A percentile compares a stretch with the other conserved stretches of the same genome.
phyloP scores from a whole-genome alignment of 495 filamentous ascomycete genomes.

The Viridothelium virens region DNA sequence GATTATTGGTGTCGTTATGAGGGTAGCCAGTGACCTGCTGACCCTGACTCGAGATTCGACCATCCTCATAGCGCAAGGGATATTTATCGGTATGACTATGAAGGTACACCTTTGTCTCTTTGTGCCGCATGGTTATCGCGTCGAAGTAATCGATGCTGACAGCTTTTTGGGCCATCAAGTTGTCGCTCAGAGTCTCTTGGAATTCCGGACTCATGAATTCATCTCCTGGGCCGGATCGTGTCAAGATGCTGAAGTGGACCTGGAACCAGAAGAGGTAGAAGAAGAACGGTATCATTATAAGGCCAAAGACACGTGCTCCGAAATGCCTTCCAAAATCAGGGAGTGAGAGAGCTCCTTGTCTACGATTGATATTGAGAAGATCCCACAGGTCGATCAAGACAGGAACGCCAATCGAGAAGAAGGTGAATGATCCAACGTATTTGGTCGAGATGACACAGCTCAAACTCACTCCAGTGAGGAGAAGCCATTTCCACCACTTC shows the following conservation, averaged over 20 bases:
- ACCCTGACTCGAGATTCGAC: conserved; percentile 84
- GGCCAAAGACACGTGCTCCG: conserved; percentile 66
- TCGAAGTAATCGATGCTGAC: conserved; percentile 86
- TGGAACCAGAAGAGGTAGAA: conserved; percentile 99
- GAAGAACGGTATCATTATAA: conserved; percentile 87
- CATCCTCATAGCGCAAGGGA: conserved; percentile 92
- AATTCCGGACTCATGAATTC: conserved; percentile 99
- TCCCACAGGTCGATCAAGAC: conserved; percentile 94
- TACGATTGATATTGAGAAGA: conserved; percentile 77
- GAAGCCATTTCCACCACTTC: conserved; percentile 99
- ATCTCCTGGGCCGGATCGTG: conserved; percentile 83
- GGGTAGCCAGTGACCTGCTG: conserved; percentile 98
- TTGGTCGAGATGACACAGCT: conserved; percentile 98
- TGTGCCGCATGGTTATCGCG: conserved; percentile 78
- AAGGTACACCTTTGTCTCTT: conserved; percentile 92
- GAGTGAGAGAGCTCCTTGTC: conserved; percentile 66
- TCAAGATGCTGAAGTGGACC: conserved; percentile 89
- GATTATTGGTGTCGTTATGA: conserved; percentile 96
- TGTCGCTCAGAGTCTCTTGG: conserved; percentile 92
- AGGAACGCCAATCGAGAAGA: conserved; percentile 91
- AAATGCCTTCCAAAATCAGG: conserved; percentile 83
- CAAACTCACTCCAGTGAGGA: conserved; percentile 85
- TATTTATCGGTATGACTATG: conserved; percentile 89
- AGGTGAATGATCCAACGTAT: conserved; percentile 94
- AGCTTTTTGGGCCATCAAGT: conserved; percentile 78